phyloP scores from a whole-genome alignment of 2,329 filamentous ascomycete genomes.

The Aspergillus intermedius region DNA sequence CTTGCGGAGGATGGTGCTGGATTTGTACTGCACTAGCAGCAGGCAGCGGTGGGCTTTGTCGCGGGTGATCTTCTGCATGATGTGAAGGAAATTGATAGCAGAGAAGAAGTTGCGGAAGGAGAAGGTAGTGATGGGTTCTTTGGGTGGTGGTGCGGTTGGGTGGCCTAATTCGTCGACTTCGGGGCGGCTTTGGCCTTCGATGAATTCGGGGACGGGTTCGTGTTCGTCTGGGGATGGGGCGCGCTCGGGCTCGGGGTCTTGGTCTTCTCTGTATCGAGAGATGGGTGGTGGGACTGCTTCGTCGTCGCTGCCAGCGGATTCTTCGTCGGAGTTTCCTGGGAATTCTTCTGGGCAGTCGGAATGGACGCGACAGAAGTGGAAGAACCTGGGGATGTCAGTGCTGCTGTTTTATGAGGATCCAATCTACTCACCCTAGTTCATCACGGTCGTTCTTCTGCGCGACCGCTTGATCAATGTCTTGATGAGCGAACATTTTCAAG shows the following conservation, averaged over 20 bases:
- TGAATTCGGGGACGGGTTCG: conserved; percentile 16
- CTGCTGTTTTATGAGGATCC: no score
- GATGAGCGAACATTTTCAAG: conserved; percentile 86
- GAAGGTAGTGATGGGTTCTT: conserved; percentile 72
- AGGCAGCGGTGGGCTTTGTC: conserved; percentile 92
- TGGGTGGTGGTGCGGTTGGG: conserved; percentile 61
- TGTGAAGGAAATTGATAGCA: conserved; percentile 86
- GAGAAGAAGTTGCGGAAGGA: conserved; percentile 94
- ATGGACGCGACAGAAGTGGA: conserved; percentile 74
- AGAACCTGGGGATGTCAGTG: conserved; percentile 57
- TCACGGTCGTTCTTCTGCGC: conserved; percentile 77
- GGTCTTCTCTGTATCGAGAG: conserved; percentile 46
- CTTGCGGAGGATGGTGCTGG: conserved; percentile 83
- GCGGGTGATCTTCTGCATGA: conserved; percentile 97
- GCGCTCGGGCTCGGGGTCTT: conserved; percentile 22
- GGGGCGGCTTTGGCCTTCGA: conserved; percentile 33
- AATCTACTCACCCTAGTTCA: conserved; percentile 61
- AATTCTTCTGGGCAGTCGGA: conserved; percentile 52
- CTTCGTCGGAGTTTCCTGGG: conserved; percentile 27
- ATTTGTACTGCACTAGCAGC: conserved; percentile 92
- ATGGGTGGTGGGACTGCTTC: conserved; percentile 84
- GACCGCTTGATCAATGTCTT: conserved; percentile 85
- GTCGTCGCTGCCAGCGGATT: conserved; percentile 48
- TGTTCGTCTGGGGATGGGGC: conserved; percentile 19
- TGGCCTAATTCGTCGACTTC: conserved; percentile 84